Base-by-base conservation (phyloP, 1,284 basidiomycete genomes). In the Apiotrichum akiyoshidainum region DNA sequence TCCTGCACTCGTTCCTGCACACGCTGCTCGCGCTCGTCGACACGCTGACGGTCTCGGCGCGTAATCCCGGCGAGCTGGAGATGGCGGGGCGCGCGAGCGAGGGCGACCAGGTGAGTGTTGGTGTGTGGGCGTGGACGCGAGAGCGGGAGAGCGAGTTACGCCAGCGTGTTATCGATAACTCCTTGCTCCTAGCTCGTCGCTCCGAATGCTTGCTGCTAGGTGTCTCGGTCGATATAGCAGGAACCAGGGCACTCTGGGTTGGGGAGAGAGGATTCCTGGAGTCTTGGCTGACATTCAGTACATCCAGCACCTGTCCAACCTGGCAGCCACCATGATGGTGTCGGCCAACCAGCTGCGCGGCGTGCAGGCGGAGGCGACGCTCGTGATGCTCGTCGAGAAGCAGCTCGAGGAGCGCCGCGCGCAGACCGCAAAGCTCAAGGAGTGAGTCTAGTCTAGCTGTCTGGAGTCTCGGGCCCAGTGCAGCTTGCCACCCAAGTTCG, bases 291-390 rank as follows among this genome's bases (percentile, higher is more conserved):
- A 59, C 53, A 21, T 12, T 13, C 60, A 75, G 75, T 77, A 75
- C 49, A 70, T 77, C 22, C 73, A 75, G 61, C 75, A 77, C 55
- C 47, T 77, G 44, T 68, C 65, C 1, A 75, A 77, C 56, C 58
- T 77, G 11, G 67, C 72, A 0, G 73, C 73, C 14, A 73, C 65
- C 2, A 73, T 76, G 70, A 76, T 76, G 71, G 68, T 76, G 0
- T 58, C 70, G 7, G 68, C 69, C 2, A 76, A 76, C 52, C 70
- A 73, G 61, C 66, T 72, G 5, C 61, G 74, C 3, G 63, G 67
- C 7, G 65, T 71, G 5, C 74, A 76, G 48, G 73, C 73, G 41
- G 74, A 76, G 46, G 64, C 69, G 31, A 75, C 74, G n/a, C 60
- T 76, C 19, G 70, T 75, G 12, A 57, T 76, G 60, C 61, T 76